phyloP scores from a whole-genome alignment of 192 early-diverging fungal species.

The Podila verticillata region DNA sequence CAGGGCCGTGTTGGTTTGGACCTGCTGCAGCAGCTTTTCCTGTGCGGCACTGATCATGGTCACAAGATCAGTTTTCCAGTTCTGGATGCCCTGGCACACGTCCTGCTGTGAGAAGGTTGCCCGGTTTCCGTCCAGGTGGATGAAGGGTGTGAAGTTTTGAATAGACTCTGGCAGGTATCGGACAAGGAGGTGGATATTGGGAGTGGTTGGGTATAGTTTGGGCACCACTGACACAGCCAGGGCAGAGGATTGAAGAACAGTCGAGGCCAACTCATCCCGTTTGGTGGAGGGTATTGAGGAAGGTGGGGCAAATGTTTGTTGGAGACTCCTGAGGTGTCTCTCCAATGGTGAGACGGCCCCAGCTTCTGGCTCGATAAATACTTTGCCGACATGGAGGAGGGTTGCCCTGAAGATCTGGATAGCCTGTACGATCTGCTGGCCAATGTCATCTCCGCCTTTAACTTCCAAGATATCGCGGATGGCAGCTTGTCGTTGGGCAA shows the following conservation, averaged over 20 bases:
- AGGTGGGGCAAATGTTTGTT: constrained; percentile 50
- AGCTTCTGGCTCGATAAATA: constrained; percentile 29
- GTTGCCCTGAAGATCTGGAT: constrained; percentile 52
- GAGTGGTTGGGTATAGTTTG: constrained; percentile 62
- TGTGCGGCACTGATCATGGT: constrained; percentile 32
- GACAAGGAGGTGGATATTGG: constrained; percentile 64
- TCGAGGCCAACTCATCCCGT: background rate
- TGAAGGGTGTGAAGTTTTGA: constrained; percentile 61
- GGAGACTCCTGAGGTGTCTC: constrained; percentile 42
- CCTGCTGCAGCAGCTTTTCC: constrained; percentile 35
- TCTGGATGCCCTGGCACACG: constrained; percentile 19
- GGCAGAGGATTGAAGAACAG: background rate
- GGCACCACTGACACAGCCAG: constrained; percentile 20
- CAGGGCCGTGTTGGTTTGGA: constrained; percentile 35
- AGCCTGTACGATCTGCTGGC: constrained; percentile 52
- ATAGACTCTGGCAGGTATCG: constrained; percentile 65
- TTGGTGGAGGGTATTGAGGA: constrained; percentile 4
- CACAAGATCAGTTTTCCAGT: constrained; percentile 51
- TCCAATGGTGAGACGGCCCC: constrained; percentile 38
- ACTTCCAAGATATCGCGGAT: constrained; percentile 51
- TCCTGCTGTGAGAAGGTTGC: constrained; percentile 48
- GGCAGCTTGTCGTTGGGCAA: constrained; percentile 61
- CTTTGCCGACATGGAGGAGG: constrained; percentile 44
- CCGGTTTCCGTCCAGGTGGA: constrained; percentile 38
- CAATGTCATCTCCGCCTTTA: constrained; percentile 21